Evolutionary conservation across 2,329 filamentous ascomycete species (phyloP).

Genomic region (Falciphora oryzae): DNA sequence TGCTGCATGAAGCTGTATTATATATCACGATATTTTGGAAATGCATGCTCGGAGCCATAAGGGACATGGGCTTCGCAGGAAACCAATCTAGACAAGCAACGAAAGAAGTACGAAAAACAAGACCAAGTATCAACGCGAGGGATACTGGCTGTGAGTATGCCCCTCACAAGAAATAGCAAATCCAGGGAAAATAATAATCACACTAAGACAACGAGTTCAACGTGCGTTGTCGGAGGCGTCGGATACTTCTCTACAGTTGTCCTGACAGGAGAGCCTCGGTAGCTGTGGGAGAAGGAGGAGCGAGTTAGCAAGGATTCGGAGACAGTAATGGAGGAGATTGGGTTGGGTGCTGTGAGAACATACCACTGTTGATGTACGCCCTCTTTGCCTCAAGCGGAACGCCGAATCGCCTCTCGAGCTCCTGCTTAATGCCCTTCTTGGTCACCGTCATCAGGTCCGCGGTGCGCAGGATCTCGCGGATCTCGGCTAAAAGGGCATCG

Average conservation of each 20-base stretch:
- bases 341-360: conserved; percentile 29
- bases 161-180: background rate
- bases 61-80: background rate
- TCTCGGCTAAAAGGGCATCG: conserved; percentile 86
- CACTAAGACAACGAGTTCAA: background rate
- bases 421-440: conserved; percentile 95
- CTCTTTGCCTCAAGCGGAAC: conserved; percentile 81
- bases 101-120: background rate
- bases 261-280: conserved; percentile 76
- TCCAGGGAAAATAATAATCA: background rate
- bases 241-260: conserved; percentile 49
- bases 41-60: background rate
- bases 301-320: conserved; percentile 25
- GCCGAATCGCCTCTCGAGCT: conserved; percentile 86
- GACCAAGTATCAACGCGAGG: background rate
- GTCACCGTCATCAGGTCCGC: conserved; percentile 97
- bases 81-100: background rate
- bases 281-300: conserved; percentile 35
- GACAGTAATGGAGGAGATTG: conserved; percentile 9
- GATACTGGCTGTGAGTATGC: background rate
- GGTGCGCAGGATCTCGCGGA: conserved; percentile 84
- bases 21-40: background rate
- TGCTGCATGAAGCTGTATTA: background rate
- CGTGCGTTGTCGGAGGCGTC: background rate
- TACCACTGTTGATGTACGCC: conserved; percentile 90